These are phyloP conservation scores for Sarcodon sp. DNA, from an alignment of 768 basidiomycete species.

Conservation along the genomic window DNA sequence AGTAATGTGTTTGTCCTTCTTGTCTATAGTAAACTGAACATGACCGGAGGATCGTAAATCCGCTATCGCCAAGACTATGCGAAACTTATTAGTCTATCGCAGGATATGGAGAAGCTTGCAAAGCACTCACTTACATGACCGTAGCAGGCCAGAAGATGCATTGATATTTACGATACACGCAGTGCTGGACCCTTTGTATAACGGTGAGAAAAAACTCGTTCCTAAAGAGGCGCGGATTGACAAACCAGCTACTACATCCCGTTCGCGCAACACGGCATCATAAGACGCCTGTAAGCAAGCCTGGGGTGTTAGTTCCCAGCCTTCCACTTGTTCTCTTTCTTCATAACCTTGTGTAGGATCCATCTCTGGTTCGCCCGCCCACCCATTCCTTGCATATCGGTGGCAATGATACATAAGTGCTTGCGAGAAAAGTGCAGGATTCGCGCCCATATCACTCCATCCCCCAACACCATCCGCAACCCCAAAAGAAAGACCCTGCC, in stretches of 20 bases:
- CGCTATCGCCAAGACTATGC: constrained; percentile 66
- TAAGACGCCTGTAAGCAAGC: constrained; percentile 67
- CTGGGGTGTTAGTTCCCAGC: constrained; percentile 53
- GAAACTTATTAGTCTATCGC: constrained; percentile 2
- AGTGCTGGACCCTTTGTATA: constrained; percentile 62
- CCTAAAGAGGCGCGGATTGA: constrained; percentile 2
- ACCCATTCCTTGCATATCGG: constrained; percentile 55
- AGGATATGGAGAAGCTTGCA: background rate
- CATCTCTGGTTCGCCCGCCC: constrained; percentile 77
- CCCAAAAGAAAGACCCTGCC: constrained; percentile 67
- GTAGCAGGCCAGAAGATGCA: constrained; percentile 58
- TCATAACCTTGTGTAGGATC: constrained; percentile 68
- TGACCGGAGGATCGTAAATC: constrained; percentile 58
- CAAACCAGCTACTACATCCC: constrained; percentile 23
- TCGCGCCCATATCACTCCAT: constrained; percentile 74
- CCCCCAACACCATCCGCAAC: constrained; percentile 92
- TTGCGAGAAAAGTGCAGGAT: constrained; percentile 86
- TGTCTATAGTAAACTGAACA: constrained; percentile 45
- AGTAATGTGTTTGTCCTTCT: constrained; percentile 27
- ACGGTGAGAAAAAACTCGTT: constrained; percentile 3
- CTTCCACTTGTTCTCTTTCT: constrained; percentile 48
- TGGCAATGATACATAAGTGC: constrained; percentile 82
- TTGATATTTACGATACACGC: constrained; percentile 69
- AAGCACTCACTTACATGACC: constrained; percentile 58
- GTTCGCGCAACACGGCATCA: constrained; percentile 56